Base-by-base conservation (phyloP, 257 asterid species). In the Phtheirospermum japonicum region DNA sequence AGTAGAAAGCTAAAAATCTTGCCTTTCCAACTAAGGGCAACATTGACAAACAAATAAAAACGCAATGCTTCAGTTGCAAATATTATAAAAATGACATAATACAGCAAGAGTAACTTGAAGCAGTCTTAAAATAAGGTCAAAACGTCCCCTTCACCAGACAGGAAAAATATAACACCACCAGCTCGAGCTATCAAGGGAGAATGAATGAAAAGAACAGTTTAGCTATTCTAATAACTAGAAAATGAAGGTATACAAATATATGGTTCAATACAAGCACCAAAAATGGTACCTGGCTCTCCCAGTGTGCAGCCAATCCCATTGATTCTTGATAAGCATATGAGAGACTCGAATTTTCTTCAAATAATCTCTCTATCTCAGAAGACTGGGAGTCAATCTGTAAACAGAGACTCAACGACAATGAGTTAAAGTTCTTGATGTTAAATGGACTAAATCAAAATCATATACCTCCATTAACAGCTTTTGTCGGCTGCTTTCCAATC, bases 311-410 rank as follows among this genome's bases (percentile, higher is more conserved):
- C 65, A 82, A 70, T 53, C 86, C 86, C 61, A 67, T 54, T 57
- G 99, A 85, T 70, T 92, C 97, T 66, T 89, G 91, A 83, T 83
- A 82, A 69, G 95, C 89, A 42, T 89, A 81, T 28, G 89, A 74
- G 51, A 89, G 89, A 68, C 71, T 77, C 53, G 95, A 81, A 70
- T 84, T 92, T 75, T 92, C 99, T 74, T 89, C 97, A 5, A 89
- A 89, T 46, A 92, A 82, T 68, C 75, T 83, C 87, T 92, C 99
- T 71, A 92, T 89, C 74, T 92, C 99, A 14, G 96, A 78, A 66
- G 99, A 92, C 63, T 92, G 99, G 61, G 99, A 92, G 74, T 92
- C 99, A 52, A 92, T 83, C 99, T 92, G 84, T 37, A 67, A 67
- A 69, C 45, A 75, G 33, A 71, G 18, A 65, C 57, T 57, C 48